Evolutionary conservation across 1,284 basidiomycete genomes (phyloP).

Genomic region (Pyrrhoderma lamaoense): DNA sequence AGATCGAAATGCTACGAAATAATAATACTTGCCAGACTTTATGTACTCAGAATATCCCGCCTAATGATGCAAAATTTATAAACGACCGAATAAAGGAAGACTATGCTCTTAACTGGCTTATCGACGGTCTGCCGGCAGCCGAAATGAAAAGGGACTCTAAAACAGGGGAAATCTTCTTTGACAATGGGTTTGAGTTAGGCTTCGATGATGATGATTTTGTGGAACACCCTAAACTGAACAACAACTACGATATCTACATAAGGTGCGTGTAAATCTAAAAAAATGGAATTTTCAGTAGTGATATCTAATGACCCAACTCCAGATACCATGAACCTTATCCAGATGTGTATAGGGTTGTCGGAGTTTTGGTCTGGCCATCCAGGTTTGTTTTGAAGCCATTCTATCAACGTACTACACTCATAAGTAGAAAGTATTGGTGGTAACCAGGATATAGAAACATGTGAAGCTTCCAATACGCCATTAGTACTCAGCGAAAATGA

Average conservation of each 20-base stretch:
- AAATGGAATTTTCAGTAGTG: too few relatives aligned
- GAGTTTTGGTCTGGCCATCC: slow-evolving; percentile 85
- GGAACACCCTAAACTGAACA: slow-evolving; percentile 72
- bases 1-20: slow-evolving; percentile 74
- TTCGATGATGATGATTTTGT: slow-evolving; percentile 51
- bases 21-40: slow-evolving; percentile 73
- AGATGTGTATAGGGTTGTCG: slow-evolving; percentile 75
- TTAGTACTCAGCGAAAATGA: slow-evolving; percentile 58
- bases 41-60: slow-evolving; percentile 59
- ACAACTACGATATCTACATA: slow-evolving; percentile 84
- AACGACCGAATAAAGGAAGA: slow-evolving; percentile 89
- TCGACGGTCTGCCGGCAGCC: slow-evolving; percentile 91
- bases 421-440: slow-evolving; percentile 1
- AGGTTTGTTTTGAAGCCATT: slow-evolving; percentile 39
- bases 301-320: slow-evolving; percentile 22
- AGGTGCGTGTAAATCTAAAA: slow-evolving; percentile 38
- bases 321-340: slow-evolving; percentile 79
- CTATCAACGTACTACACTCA: not conserved
- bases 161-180: slow-evolving; percentile 80
- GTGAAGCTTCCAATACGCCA: slow-evolving; percentile 29
- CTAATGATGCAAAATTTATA: slow-evolving; percentile 79
- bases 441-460: slow-evolving; percentile 11
- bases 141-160: slow-evolving; percentile 81
- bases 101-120: slow-evolving; percentile 92
- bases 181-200: slow-evolving; percentile 81